Evolutionary conservation across 441 rosid species (phyloP), one percentile per base, ranked within the genome.

Genomic region (Arabidopsis lyrata): DNA sequence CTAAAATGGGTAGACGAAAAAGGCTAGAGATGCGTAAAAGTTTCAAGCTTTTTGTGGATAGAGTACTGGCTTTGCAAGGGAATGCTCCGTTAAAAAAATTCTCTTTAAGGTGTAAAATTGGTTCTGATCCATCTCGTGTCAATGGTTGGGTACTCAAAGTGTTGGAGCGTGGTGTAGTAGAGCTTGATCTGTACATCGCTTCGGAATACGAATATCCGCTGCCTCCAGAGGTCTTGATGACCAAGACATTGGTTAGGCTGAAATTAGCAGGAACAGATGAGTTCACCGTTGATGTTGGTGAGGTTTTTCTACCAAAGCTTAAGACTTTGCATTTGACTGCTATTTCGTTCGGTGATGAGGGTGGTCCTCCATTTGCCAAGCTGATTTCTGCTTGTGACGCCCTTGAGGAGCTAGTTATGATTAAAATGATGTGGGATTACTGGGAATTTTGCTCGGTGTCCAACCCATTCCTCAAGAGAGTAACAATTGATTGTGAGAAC

Each of bases 351-450:
- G 11, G 0, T 4, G 77, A 74, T 6, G 54, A 49, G 44, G 22
- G 12, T 49, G 78, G 77, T 74, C 54, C 41, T 58, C 36, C 27
- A 8, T 74, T 74, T 74, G 66, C 61, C 13, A 66, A 75, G 63
- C 48, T 75, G 35, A 9, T 75, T 34, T 68, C 74, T 50, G 45
- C 12, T n/a, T 75, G 73, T 67, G 41, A 12, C 12, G 68, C 29
- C 15, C 73, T 75, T 42, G 63, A 75, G 63, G 78, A 60, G 62
- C 13, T 68, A 9, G 71, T 59, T 67, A 60, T 67, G 63, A 5
- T 13, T 27, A 53, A 67, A 8, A 0, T 41, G 20, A 4, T 6
- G 13, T 60, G 55, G 57, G 32, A 44, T 5, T 15, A 6, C 12
- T 32, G 63, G 62, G 63, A 42, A 0, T 13, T 18, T 35, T 73